phyloP scores from a whole-genome alignment of 768 basidiomycete genomes.

The Inosperma sp. region DNA sequence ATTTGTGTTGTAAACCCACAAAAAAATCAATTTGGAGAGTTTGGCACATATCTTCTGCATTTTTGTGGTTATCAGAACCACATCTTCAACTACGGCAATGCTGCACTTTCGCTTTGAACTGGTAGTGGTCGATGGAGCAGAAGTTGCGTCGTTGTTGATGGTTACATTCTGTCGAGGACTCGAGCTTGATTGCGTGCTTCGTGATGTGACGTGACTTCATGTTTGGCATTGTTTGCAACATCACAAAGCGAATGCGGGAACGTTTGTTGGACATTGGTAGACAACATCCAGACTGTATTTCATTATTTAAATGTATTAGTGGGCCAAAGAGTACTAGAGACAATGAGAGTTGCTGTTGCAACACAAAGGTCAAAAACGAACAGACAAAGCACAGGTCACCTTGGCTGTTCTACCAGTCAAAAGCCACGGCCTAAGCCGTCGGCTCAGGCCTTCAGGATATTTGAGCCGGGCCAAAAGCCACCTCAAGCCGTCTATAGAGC shows the following conservation, averaged over 20 bases:
- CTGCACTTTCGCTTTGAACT: background rate
- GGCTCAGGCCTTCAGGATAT: background rate
- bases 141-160: background rate
- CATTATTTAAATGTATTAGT: too few species aligned
- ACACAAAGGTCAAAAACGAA: background rate
- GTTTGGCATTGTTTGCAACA: background rate
- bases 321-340: background rate
- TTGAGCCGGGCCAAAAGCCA: slow-evolving; percentile 7
- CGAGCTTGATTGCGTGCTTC: background rate
- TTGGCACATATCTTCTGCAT: too few species aligned
- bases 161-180: background rate
- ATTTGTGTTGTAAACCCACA: too few species aligned
- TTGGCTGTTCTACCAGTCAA: background rate
- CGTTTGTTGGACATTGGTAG: background rate
- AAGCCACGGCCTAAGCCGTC: slow-evolving; percentile 2
- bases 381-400: background rate
- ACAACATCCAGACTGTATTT: too few species aligned
- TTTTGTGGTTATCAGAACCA: too few species aligned
- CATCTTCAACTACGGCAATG: too few species aligned
- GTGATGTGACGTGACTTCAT: background rate
- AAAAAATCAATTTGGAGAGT: too few species aligned
- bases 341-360: background rate
- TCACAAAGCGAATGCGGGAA: background rate
- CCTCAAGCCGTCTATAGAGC: background rate
- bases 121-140: background rate